Evolutionary conservation across 1,284 basidiomycete genomes (phyloP).

Genomic region (Golubevia pallescens): DNA sequence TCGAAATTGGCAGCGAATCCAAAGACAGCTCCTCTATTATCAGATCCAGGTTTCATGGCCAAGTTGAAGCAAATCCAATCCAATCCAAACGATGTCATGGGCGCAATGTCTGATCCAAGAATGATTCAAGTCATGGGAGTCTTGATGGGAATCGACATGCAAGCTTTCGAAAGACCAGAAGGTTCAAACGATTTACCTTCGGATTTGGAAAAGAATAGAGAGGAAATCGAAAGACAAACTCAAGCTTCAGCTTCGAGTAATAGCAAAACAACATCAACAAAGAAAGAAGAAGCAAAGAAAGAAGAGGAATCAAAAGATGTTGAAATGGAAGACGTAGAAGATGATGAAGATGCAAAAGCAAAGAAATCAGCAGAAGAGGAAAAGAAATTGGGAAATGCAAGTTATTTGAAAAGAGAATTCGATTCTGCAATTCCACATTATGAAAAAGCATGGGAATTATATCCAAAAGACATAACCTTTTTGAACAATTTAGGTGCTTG

Average conservation of each 20-base stretch:
- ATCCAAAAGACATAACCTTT: constrained; percentile 92
- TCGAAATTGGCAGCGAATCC: constrained; percentile 85
- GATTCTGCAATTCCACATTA: constrained; percentile 61
- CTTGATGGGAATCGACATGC: constrained; percentile 90
- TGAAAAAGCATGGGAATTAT: constrained; percentile 86
- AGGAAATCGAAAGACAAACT: constrained; percentile 56
- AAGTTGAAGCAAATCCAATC: constrained; percentile 65
- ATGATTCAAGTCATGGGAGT: constrained; percentile 90
- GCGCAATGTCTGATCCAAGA: constrained; percentile 77
- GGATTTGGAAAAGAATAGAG: constrained; percentile 65
- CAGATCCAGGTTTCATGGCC: constrained; percentile 73
- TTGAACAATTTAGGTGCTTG: constrained; percentile 75
- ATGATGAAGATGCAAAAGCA: constrained; percentile 38
- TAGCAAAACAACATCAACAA: constrained; percentile 50
- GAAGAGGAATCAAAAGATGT: constrained; percentile 13
- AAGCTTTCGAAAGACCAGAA: constrained; percentile 82
- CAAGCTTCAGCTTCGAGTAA: constrained; percentile 11
- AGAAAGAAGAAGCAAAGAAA: not conserved
- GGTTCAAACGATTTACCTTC: constrained; percentile 81
- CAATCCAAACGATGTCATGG: constrained; percentile 51
- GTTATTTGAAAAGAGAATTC: constrained; percentile 24
- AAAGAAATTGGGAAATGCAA: constrained; percentile 20
- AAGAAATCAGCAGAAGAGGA: constrained; percentile 53
- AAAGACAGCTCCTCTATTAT: constrained; percentile 80
- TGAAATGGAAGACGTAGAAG: constrained; percentile 30